Evolutionary conservation across 352 stramenopile species (phyloP).

Genomic region (Globisporangium yorkense): DNA sequence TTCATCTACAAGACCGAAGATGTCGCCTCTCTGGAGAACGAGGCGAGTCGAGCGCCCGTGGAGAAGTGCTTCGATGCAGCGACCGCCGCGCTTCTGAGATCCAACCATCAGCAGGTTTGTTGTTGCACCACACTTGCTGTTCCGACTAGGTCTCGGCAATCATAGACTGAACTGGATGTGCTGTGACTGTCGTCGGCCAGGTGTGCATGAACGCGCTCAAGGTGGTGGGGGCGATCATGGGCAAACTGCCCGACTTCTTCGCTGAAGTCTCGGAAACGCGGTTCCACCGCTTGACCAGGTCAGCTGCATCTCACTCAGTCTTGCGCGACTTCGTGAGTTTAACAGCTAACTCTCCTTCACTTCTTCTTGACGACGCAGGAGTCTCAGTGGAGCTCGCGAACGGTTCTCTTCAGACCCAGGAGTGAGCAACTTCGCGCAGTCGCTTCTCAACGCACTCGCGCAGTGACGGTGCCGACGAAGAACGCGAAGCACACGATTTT

Average conservation of each 20-base stretch:
- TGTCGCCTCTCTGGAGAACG: constrained; percentile 3
- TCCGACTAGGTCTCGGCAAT: not conserved
- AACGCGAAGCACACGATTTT: not conserved
- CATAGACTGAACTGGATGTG: not conserved
- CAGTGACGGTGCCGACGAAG: not conserved
- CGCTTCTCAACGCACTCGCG: constrained; percentile 31
- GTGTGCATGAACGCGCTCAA: constrained; percentile 55
- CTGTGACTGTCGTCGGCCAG: constrained; percentile 3
- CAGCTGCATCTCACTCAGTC: not conserved
- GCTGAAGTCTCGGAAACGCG: constrained; percentile 15
- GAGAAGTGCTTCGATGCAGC: constrained; percentile 3
- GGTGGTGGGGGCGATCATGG: constrained; percentile 44
- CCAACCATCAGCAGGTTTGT: not conserved
- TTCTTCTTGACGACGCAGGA: constrained; percentile 14
- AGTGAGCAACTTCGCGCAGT: constrained; percentile 41
- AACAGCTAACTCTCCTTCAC: not conserved
- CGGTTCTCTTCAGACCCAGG: constrained; percentile 10
- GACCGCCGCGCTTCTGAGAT: not conserved
- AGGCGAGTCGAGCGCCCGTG: not conserved
- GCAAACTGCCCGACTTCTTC: constrained; percentile 40
- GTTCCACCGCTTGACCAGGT: constrained; percentile 29
- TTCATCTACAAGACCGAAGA: constrained; percentile 13
- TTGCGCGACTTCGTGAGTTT: not conserved
- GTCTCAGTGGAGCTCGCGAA: constrained; percentile 29
- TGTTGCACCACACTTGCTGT: too few species aligned